Base-by-base conservation (phyloP, 768 basidiomycete genomes). In the Exidia glandulosa region DNA sequence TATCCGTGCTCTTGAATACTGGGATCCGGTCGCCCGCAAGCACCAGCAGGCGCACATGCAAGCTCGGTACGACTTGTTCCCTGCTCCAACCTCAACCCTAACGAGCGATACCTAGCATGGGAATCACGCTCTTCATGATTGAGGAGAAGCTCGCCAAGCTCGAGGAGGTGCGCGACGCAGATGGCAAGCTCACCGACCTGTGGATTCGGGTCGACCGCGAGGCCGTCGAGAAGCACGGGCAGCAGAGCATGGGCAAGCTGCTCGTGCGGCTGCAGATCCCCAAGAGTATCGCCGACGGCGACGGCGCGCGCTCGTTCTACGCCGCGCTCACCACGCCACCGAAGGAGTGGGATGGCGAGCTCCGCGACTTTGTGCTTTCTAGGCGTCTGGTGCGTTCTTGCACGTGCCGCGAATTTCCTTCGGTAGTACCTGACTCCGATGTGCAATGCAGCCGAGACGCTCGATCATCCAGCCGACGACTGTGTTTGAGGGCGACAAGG, bases 31-130 rank as follows among this genome's bases (percentile, higher is more conserved):
- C 30, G 88, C 84, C 14, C 74, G 84, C 71, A 91, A 90, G 70
- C 91, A 93, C 66, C 88, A 90, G 19, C 89, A 93, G 68, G 90
- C 89, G 16, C 89, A 91, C 67, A 93, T 91, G 90, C 88, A 92
- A 72, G 90, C 89, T 50, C 82, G 89, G 88, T 88, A 70, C 54
- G 80, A 62, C 25, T 45, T 37, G 10, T 27, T 13, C 13, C 32
- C 7, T 56, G 14, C 29, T 45, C 55, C 19, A 12, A 30, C 55
- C 34, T 32, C 36, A 56, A 29, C 23, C 30, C 47, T 23, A 19
- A 34, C n/a, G 57, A 64, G 3, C 57, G 57, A 34, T 59, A 31
- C 30, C 25, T 59, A 90, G 90, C 29, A 75, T 91, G 62, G 90
- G 91, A 32, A 92, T 94, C 70, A 87, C 87, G 12, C 85, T 88